Percentiles rank a stretch among this genome's conserved stretches.
Conservation (phyloP, 257 asterid genomes). For the Solanum clarkiae region DNA sequence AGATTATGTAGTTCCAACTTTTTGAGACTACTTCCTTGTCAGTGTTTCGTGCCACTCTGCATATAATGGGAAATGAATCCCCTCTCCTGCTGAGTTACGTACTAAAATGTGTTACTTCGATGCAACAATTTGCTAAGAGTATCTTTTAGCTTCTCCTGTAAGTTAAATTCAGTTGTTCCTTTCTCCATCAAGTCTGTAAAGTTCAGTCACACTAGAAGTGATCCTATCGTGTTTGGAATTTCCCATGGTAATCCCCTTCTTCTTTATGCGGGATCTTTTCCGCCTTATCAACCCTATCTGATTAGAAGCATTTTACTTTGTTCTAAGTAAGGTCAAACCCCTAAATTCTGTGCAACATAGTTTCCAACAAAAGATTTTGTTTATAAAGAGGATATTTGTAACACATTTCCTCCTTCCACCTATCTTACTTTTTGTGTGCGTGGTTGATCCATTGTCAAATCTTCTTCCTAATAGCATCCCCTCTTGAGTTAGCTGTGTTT, state of each 20-base stretch:
- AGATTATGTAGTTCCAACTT: background rate
- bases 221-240: background rate
- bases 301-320: background rate
- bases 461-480: background rate
- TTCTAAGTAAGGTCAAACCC: background rate
- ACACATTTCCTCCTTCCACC: background rate
- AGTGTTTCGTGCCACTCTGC: background rate
- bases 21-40: background rate
- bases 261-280: background rate
- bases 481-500: background rate
- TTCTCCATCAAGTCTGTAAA: background rate
- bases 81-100: background rate
- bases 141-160: background rate
- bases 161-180: background rate
- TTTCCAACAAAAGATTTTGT: background rate
- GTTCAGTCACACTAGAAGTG: background rate
- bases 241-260: background rate
- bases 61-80: background rate
- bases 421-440: background rate
- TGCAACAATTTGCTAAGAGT: background rate
- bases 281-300: background rate
- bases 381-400: background rate
- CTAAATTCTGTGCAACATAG: background rate
- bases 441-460: background rate
- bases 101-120: background rate